Conservation (phyloP, 2,329 filamentous ascomycete species). For the Microsporum ferrugineum region DNA sequence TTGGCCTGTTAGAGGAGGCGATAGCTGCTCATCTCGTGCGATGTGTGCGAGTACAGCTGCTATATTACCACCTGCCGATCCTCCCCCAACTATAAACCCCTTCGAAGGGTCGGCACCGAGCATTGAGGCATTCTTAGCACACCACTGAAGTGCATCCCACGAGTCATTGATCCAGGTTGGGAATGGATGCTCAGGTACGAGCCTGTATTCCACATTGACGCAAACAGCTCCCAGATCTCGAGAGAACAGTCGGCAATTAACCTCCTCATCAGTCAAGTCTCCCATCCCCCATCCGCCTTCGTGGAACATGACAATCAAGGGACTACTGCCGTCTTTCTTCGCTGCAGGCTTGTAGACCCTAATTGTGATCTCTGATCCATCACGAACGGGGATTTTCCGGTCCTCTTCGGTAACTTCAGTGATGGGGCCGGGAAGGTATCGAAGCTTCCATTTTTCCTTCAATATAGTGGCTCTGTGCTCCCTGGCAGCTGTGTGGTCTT, state of each 20-base stretch:
- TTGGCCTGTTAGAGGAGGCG: not conserved
- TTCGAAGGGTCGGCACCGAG: conserved; percentile 27
- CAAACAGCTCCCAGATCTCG: conserved; percentile 29
- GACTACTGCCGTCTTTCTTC: not conserved
- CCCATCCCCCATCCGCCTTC: conserved; percentile 1
- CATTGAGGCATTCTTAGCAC: conserved; percentile 23
- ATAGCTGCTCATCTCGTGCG: conserved; percentile 24
- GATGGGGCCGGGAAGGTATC: not conserved
- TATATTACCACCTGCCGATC: conserved; percentile 32
- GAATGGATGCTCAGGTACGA: conserved; percentile 31
- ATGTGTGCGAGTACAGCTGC: conserved; percentile 30
- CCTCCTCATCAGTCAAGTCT: not conserved
- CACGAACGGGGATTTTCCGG: conserved; percentile 1
- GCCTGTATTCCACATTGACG: conserved; percentile 36
- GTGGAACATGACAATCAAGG: not conserved
- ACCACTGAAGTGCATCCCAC: conserved; percentile 32
- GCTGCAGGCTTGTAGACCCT: not conserved
- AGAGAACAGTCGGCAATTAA: conserved; percentile 3
- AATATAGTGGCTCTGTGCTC: conserved; percentile 1
- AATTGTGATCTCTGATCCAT: not conserved
- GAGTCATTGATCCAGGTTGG: conserved; percentile 31
- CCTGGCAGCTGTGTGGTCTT: not conserved
- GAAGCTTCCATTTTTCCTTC: not conserved
- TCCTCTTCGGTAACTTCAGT: not conserved
- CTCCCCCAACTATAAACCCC: conserved; percentile 27